A percentile compares a stretch with the other conserved stretches of the same genome.
Evolutionary conservation across 805 yeast genomes (phyloP).

Genomic region (Kazachstania viticola): DNA sequence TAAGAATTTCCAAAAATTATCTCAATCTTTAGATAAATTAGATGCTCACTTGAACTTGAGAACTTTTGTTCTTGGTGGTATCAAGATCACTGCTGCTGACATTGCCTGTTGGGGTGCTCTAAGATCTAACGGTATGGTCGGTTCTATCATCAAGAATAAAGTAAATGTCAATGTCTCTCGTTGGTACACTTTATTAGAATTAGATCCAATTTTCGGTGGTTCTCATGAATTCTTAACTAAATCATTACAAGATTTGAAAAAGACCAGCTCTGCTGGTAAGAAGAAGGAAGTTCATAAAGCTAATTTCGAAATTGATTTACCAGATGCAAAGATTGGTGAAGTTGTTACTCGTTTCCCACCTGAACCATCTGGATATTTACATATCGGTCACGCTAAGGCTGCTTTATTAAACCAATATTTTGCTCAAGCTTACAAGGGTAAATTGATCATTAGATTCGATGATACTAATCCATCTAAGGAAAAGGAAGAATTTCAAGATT

Average conservation of each 20-base stretch:
- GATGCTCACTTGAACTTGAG: constrained; percentile 80
- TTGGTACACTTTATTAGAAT: constrained; percentile 77
- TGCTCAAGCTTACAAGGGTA: constrained; percentile 92
- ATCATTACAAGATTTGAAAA: constrained; percentile 63
- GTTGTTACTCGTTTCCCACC: constrained; percentile 99
- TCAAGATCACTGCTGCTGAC: constrained; percentile 64
- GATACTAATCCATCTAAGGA: constrained; percentile 98
- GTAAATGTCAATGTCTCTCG: constrained; percentile 80
- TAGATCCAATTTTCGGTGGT: constrained; percentile 55
- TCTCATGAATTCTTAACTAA: constrained; percentile 56
- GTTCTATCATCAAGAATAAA: constrained; percentile 76
- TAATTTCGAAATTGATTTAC: constrained; percentile 84
- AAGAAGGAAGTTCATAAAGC: constrained; percentile 89
- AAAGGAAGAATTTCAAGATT: constrained; percentile 85
- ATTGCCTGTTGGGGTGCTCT: constrained; percentile 87
- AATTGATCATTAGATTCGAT: constrained; percentile 91
- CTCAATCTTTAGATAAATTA: constrained; percentile 64
- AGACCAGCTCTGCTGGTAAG: constrained; percentile 50
- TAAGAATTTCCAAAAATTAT: constrained; percentile 81
- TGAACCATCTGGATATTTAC: constrained; percentile 95
- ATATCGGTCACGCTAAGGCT: constrained; percentile 98
- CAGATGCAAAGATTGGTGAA: constrained; percentile 83
- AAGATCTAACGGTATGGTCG: constrained; percentile 88
- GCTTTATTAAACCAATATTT: constrained; percentile 94
- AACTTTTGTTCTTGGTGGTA: constrained; percentile 57